Percentiles rank a stretch among this genome's conserved stretches.
Evolutionary conservation across 768 basidiomycete species (phyloP).

Genomic region (Suillus discolor): DNA sequence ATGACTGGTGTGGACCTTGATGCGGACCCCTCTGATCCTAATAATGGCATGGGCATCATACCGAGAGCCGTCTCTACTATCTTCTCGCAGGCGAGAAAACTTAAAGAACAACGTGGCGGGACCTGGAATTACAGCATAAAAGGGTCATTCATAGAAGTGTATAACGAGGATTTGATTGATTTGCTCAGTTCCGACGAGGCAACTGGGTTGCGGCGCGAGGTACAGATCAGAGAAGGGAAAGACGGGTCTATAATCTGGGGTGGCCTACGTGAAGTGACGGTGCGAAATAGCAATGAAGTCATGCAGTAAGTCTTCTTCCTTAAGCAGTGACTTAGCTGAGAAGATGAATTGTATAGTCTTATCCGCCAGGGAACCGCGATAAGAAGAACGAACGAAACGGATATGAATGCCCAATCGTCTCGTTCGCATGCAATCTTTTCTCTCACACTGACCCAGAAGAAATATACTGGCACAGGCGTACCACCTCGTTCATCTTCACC

Average conservation of each 20-base stretch:
- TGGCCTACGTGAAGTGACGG: conserved; percentile 88
- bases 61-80: conserved; percentile 91
- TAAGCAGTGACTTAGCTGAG: conserved; percentile 7
- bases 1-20: conserved; percentile 97
- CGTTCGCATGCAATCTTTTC: conserved; percentile 99
- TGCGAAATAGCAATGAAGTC: conserved; percentile 84
- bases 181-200: conserved; percentile 77
- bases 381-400: conserved; percentile 93
- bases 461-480: conserved; percentile 67
- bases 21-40: conserved; percentile 78
- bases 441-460: conserved; percentile 90
- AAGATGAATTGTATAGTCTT: conserved; percentile 52
- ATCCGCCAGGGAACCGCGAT: conserved; percentile 89
- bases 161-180: conserved; percentile 99
- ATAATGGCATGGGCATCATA: conserved; percentile 91
- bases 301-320: conserved; percentile 70
- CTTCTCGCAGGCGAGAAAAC: conserved; percentile 74
- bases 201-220: conserved; percentile 71
- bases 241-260: conserved; percentile 97
- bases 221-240: conserved; percentile 97
- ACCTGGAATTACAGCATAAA: conserved; percentile 81
- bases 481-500: conserved; percentile 81
- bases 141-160: conserved; percentile 95
- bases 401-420: conserved; percentile 98
- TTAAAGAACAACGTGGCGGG: conserved; percentile 73